Evolutionary conservation across 306 rosid species (phyloP).

Genomic region (Alnus glutinosa): DNA sequence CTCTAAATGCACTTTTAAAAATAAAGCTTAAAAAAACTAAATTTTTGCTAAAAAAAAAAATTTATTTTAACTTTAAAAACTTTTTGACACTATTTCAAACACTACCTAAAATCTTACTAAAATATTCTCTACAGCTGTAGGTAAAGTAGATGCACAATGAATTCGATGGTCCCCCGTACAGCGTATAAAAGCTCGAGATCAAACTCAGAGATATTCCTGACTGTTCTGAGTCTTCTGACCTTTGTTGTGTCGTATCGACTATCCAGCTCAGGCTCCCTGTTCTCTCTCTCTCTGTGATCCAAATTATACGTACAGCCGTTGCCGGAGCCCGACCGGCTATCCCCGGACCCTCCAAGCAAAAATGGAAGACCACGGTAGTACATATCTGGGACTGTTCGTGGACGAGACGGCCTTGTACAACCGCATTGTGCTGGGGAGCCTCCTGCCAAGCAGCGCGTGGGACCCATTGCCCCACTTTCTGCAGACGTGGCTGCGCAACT

Average conservation of each 20-base stretch:
- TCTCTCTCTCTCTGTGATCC: neutral
- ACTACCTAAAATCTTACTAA: too few relatives aligned
- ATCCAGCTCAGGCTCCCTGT: neutral
- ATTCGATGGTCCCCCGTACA: too few relatives aligned
- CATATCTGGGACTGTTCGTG: constrained; percentile 48
- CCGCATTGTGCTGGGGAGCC: constrained; percentile 54
- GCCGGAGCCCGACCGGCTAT: neutral
- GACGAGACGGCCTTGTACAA: constrained; percentile 67
- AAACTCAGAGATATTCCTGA: neutral
- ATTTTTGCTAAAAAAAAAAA: too few relatives aligned
- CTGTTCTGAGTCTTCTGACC: too few relatives aligned
- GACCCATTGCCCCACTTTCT: constrained; percentile 66
- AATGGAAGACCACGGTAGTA: constrained; percentile 28
- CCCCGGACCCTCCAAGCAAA: neutral
- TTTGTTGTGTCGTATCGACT: neutral
- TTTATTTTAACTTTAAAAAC: too few relatives aligned
- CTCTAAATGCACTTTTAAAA: too few relatives aligned
- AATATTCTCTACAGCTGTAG: too few relatives aligned
- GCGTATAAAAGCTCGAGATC: too few relatives aligned
- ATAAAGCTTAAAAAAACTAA: too few relatives aligned
- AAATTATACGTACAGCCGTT: neutral
- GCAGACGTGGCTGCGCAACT: constrained; percentile 87
- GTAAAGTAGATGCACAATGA: too few relatives aligned
- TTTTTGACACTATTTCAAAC: too few relatives aligned
- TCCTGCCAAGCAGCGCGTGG: constrained; percentile 53